Evolutionary conservation across 1,139 yeast genomes (phyloP), one percentile per base, ranked within the genome.

Genomic region (Keqinozyma sinolaborantium): DNA sequence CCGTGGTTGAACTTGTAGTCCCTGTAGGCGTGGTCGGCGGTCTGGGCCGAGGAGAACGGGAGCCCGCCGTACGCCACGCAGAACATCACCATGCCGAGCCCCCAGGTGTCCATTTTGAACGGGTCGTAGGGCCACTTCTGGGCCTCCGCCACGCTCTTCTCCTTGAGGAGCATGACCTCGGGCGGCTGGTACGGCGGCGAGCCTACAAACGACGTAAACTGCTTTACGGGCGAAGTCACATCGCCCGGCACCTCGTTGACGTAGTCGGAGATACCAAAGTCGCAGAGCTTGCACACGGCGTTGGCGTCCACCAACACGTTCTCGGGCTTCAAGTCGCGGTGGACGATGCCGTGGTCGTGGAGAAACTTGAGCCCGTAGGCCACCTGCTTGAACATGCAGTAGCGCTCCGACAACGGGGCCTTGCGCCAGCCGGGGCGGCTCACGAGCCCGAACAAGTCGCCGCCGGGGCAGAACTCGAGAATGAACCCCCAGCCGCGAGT

Each of bases 151-250:
- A 44, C 42, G 10, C 68, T 58, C 20, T 66, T 47, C n/a, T 64
- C 66, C 30, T 63, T 69, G 38, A 75, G 65, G 24, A 61, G 52
- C 75, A 79, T 73, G 14, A 81, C 86, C 51, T 83, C 92, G 0
- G 94, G 94, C 4, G 92, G 80, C 9, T 83, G 75, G 51, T 82
- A 83, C 3, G 92, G 92, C 3, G 92, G 87, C 2, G 90, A 81
- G 2, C 94, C 94, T 30, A 83, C 82, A 56, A 72, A 72, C 3
- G 74, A 53, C 11, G 66, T 56, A 11, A 73, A 68, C 23, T 56
- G 37, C 42, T 66, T 70, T 3, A 79, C 44, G 3, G 73, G 71
- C 15, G 77, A 63, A 1, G 58, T 45, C 13, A 75, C 63, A 53
- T 82, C 77, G 2, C 73, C 73, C 0, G 76, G 76, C n/a, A 53